These are phyloP conservation scores for Aureobasidium pullulans DNA, from an alignment of 2,329 filamentous ascomycete genomes.

Conservation along the genomic window DNA sequence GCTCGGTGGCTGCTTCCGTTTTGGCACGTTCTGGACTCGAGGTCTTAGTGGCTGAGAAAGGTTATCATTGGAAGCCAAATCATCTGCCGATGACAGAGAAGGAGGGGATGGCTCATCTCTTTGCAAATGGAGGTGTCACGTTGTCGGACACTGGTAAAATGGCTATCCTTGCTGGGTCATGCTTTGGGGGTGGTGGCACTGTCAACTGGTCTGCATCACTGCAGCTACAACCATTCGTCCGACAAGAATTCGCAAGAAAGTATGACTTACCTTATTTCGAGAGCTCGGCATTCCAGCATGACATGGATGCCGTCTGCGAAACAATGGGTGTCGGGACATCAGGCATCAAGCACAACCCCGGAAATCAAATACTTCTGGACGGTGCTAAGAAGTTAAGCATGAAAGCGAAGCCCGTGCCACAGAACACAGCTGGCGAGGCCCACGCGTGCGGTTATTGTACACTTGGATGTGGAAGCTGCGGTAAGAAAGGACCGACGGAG, in stretches of 20 bases:
- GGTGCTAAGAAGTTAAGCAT: conserved; percentile 69
- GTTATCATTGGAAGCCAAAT: conserved; percentile 64
- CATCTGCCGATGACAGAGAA: conserved; percentile 67
- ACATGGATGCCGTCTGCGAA: conserved; percentile 68
- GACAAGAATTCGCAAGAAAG: conserved; percentile 66
- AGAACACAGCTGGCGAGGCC: conserved; percentile 66
- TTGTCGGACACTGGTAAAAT: conserved; percentile 45
- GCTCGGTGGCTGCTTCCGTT: conserved; percentile 72
- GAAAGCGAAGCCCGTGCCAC: conserved; percentile 59
- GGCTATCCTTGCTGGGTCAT: conserved; percentile 58
- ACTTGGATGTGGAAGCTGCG: conserved; percentile 53
- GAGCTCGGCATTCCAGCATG: conserved; percentile 66
- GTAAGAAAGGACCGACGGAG: conserved; percentile 72
- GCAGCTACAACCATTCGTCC: conserved; percentile 66
- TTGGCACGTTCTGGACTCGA: conserved; percentile 66
- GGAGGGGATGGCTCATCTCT: conserved; percentile 56
- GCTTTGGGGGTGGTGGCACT: conserved; percentile 80
- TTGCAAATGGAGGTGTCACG: conserved; percentile 57
- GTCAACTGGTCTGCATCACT: conserved; percentile 72
- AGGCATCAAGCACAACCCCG: conserved; percentile 62
- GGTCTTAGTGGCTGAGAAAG: conserved; percentile 77
- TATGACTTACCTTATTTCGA: conserved; percentile 65
- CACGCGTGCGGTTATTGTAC: conserved; percentile 66
- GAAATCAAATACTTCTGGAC: conserved; percentile 66
- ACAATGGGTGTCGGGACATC: conserved; percentile 68